These are phyloP conservation scores for Arabidopsis arenosa DNA, from an alignment of 345 rosid species.

Conservation along the genomic window DNA sequence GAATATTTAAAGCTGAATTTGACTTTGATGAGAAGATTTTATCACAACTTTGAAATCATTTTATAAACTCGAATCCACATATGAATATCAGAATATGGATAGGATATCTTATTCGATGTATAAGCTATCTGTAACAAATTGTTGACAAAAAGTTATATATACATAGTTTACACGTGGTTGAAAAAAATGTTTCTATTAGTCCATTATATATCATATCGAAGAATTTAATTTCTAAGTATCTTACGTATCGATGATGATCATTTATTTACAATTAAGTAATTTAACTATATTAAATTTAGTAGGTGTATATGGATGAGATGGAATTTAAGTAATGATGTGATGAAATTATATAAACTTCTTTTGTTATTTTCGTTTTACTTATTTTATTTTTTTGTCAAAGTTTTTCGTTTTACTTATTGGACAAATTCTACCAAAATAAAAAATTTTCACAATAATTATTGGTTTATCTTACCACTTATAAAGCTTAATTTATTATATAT, in stretches of 20 bases:
- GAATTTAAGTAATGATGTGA: background rate
- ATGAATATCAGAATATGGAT: background rate
- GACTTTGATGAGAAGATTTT: conserved; percentile 24
- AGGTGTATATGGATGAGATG: background rate
- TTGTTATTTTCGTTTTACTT: too few species aligned
- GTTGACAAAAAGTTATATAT: background rate
- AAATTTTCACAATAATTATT: too few species aligned
- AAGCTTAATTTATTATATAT: too few species aligned
- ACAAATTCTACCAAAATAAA: too few species aligned
- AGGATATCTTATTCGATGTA: conserved; percentile 10
- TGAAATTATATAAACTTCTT: too few species aligned
- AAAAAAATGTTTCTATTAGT: background rate
- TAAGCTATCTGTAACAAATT: background rate
- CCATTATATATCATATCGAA: background rate
- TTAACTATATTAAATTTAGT: background rate
- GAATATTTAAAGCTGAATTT: conserved; percentile 23
- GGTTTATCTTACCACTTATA: too few species aligned
- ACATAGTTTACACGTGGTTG: conserved; percentile 16
- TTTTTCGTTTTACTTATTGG: too few species aligned
- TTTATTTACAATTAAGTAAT: background rate
- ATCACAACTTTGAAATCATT: background rate
- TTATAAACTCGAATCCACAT: conserved; percentile 6
- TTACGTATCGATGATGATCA: background rate
- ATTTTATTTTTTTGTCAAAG: too few species aligned
- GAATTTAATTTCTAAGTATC: background rate